These are phyloP conservation scores for Phialophora expanda DNA, from an alignment of 2,329 filamentous ascomycete species.

Conservation along the genomic window DNA sequence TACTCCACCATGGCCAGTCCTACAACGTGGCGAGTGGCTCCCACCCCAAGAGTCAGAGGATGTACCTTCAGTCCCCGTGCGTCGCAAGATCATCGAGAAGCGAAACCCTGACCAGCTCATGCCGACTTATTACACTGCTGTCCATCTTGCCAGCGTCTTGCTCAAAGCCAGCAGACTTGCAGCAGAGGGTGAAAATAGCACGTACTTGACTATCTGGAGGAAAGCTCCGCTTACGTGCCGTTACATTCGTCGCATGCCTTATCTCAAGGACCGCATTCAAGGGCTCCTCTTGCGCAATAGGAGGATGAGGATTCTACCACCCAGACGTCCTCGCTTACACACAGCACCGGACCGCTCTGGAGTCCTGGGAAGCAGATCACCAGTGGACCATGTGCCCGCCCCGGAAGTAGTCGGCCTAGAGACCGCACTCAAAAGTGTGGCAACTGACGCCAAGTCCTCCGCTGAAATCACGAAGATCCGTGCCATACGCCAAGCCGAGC, in stretches of 20 bases:
- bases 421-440: background rate
- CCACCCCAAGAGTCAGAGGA: constrained; percentile 42
- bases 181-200: constrained; percentile 42
- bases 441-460: background rate
- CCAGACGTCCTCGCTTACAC: constrained; percentile 24
- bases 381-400: constrained; percentile 30
- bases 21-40: constrained; percentile 44
- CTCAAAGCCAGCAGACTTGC: constrained; percentile 46
- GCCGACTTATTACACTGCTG: constrained; percentile 52
- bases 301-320: constrained; percentile 39
- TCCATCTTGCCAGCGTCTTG: constrained; percentile 51
- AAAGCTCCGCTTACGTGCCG: constrained; percentile 45
- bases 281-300: constrained; percentile 47
- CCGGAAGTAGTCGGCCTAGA: constrained; percentile 12
- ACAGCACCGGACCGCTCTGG: constrained; percentile 23
- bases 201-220: constrained; percentile 41
- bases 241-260: constrained; percentile 48
- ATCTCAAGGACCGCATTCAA: constrained; percentile 49
- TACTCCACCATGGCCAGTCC: constrained; percentile 73
- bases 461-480: background rate
- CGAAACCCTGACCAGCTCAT: constrained; percentile 48
- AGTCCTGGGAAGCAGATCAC: constrained; percentile 32
- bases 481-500: constrained; percentile 18
- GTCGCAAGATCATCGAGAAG: constrained; percentile 35
- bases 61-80: constrained; percentile 44